These are phyloP conservation scores for Colletotrichum gloeosporioides DNA, from an alignment of 2,329 filamentous ascomycete species.

Conservation along the genomic window DNA sequence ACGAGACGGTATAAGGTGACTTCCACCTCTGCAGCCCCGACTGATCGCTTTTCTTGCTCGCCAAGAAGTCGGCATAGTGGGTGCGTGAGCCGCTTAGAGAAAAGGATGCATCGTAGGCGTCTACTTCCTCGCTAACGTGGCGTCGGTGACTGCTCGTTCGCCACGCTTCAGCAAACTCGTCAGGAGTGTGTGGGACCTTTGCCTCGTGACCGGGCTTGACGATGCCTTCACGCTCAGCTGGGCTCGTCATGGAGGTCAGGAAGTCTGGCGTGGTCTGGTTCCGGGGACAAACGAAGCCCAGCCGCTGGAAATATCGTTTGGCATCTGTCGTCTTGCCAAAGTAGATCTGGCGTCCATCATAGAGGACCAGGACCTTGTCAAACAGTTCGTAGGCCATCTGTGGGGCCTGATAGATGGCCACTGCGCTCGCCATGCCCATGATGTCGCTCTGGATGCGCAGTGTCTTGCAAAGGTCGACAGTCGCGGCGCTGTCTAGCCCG, in stretches of 20 bases:
- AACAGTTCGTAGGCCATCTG: constrained; percentile 51
- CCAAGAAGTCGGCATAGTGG: constrained; percentile 4
- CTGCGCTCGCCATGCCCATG: constrained; percentile 59
- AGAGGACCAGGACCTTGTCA: constrained; percentile 71
- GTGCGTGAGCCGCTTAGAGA: neutral
- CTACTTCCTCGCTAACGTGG: neutral
- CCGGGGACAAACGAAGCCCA: constrained; percentile 62
- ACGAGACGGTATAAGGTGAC: constrained; percentile 26
- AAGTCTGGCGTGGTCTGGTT: constrained; percentile 74
- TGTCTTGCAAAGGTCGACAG: constrained; percentile 69
- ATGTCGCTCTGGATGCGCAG: constrained; percentile 66
- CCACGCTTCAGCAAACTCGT: constrained; percentile 43
- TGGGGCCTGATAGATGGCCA: constrained; percentile 70
- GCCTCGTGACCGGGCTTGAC: constrained; percentile 37
- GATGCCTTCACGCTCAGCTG: constrained; percentile 40
- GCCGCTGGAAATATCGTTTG: constrained; percentile 29
- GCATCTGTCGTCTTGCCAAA: constrained; percentile 28
- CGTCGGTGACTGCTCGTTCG: constrained; percentile 23
- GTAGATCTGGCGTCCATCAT: constrained; percentile 71
- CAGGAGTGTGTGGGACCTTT: constrained; percentile 37
- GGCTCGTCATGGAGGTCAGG: constrained; percentile 58
- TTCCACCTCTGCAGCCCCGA: constrained; percentile 9
- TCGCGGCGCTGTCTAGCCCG: constrained; percentile 70
- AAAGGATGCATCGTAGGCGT: neutral
- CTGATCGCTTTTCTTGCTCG: constrained; percentile 9